Conservation (phyloP, 208 protist species). For the Crithidia bombi region DNA sequence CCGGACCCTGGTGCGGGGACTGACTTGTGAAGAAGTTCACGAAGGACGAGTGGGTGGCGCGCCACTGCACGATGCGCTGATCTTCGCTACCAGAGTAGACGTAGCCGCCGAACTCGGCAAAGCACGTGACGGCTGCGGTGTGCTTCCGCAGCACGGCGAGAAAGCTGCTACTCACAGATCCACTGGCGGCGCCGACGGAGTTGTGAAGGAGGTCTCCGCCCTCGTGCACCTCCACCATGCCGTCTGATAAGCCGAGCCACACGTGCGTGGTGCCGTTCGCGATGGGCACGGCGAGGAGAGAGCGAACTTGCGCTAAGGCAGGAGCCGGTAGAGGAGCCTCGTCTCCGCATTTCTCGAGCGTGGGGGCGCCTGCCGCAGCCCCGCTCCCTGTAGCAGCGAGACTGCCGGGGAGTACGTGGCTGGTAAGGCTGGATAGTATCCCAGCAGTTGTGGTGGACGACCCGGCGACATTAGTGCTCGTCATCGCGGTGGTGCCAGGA, state of each 20-base stretch:
- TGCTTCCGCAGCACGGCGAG: constrained; percentile 48
- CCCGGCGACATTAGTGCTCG: background rate
- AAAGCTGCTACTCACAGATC: constrained; percentile 19
- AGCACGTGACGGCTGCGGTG: constrained; percentile 61
- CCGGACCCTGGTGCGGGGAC: constrained; percentile 42
- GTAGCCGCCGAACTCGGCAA: constrained; percentile 81
- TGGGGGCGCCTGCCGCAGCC: background rate
- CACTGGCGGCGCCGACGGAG: background rate
- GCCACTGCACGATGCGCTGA: constrained; percentile 78
- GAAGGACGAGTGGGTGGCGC: constrained; percentile 35
- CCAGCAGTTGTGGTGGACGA: constrained; percentile 5
- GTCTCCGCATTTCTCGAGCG: constrained; percentile 3
- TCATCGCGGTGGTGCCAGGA: background rate
- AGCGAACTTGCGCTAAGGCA: constrained; percentile 19
- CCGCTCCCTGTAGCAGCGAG: background rate
- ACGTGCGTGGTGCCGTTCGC: constrained; percentile 41
- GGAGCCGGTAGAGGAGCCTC: background rate
- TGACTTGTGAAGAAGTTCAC: constrained; percentile 47
- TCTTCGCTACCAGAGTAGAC: constrained; percentile 82
- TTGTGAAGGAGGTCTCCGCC: constrained; percentile 34
- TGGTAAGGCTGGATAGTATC: constrained; percentile 21
- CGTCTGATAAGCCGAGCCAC: constrained; percentile 84
- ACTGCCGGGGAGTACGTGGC: constrained; percentile 5
- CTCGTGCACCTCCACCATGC: constrained; percentile 74
- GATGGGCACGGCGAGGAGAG: constrained; percentile 42